Evolutionary conservation across 2,329 filamentous ascomycete species (phyloP).

Genomic region (Cladosporium sp.): DNA sequence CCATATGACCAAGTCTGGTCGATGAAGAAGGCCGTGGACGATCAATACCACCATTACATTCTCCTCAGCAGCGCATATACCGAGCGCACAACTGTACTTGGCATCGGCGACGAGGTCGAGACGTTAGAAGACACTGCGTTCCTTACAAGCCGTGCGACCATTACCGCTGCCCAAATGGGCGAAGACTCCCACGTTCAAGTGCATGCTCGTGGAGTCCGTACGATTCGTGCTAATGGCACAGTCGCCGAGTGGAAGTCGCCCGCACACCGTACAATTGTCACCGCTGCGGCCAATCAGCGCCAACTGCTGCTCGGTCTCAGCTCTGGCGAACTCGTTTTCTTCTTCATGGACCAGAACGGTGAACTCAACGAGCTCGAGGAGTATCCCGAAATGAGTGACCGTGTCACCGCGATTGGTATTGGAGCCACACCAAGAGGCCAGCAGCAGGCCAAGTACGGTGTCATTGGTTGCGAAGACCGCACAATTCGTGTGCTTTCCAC

Average conservation of each 20-base stretch:
- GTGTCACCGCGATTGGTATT: slow-evolving; percentile 90
- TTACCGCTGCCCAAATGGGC: slow-evolving; percentile 90
- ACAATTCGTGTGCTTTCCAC: slow-evolving; percentile 71
- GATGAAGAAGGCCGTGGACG: slow-evolving; percentile 74
- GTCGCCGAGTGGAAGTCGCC: slow-evolving; percentile 94
- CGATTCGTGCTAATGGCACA: slow-evolving; percentile 71
- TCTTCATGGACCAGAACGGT: slow-evolving; percentile 92
- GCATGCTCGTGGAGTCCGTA: slow-evolving; percentile 91
- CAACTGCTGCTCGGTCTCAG: slow-evolving; percentile 93
- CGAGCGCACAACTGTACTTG: slow-evolving; percentile 73
- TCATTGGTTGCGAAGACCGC: slow-evolving; percentile 94
- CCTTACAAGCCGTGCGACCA: slow-evolving; percentile 77
- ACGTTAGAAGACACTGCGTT: slow-evolving; percentile 94
- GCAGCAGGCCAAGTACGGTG: slow-evolving; percentile 83
- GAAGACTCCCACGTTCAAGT: slow-evolving; percentile 92
- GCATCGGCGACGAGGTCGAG: slow-evolving; percentile 94
- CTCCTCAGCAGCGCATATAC: slow-evolving; percentile 58
- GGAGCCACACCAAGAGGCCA: slow-evolving; percentile 90
- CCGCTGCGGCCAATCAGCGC: slow-evolving; percentile 85
- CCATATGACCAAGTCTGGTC: slow-evolving; percentile 69
- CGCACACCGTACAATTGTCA: slow-evolving; percentile 90
- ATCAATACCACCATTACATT: slow-evolving; percentile 91
- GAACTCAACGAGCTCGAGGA: slow-evolving; percentile 74
- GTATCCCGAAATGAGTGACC: slow-evolving; percentile 90
- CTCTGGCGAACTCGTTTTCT: slow-evolving; percentile 95